A percentile compares a stretch with the other conserved stretches of the same genome.
Conservation (phyloP, 108 stramenopile species). For the Cyclotella atomus region DNA sequence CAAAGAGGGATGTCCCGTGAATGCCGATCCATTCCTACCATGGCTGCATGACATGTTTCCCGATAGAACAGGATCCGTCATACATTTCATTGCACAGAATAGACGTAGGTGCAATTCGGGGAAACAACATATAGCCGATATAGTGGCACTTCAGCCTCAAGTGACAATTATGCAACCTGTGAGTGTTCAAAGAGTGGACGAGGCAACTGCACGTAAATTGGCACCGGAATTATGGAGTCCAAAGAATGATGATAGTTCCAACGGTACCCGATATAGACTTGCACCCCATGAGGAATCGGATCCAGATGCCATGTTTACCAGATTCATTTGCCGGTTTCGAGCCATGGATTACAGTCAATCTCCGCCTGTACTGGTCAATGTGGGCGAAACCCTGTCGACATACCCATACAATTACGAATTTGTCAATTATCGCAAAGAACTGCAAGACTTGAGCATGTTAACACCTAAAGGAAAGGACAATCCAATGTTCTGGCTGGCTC, state of each 20-base stretch:
- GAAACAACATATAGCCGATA: conserved; percentile 38
- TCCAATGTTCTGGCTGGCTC: conserved; percentile 55
- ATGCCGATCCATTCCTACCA: conserved; percentile 74
- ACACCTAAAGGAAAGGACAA: conserved; percentile 62
- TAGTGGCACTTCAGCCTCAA: conserved; percentile 68
- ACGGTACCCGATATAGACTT: conserved; percentile 55
- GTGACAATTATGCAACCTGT: conserved; percentile 73
- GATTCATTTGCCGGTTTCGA: conserved; percentile 82
- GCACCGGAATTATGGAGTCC: conserved; percentile 63
- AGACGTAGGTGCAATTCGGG: conserved; percentile 78
- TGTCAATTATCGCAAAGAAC: conserved; percentile 62
- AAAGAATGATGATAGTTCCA: background rate
- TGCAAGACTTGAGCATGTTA: conserved; percentile 49
- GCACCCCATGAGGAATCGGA: conserved; percentile 60
- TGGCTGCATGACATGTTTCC: conserved; percentile 85
- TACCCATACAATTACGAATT: conserved; percentile 79
- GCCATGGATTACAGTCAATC: conserved; percentile 22
- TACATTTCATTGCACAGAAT: conserved; percentile 84
- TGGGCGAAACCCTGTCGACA: conserved; percentile 63
- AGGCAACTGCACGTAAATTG: conserved; percentile 36
- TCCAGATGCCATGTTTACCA: conserved; percentile 58
- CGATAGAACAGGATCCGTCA: conserved; percentile 40
- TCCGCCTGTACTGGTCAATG: conserved; percentile 28
- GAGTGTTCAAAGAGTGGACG: conserved; percentile 56
- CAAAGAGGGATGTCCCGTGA: conserved; percentile 69